Percentiles rank a stretch among this genome's conserved stretches.
phyloP scores from a whole-genome alignment of 129 eudicot genomes.

The Flaveria robusta region DNA sequence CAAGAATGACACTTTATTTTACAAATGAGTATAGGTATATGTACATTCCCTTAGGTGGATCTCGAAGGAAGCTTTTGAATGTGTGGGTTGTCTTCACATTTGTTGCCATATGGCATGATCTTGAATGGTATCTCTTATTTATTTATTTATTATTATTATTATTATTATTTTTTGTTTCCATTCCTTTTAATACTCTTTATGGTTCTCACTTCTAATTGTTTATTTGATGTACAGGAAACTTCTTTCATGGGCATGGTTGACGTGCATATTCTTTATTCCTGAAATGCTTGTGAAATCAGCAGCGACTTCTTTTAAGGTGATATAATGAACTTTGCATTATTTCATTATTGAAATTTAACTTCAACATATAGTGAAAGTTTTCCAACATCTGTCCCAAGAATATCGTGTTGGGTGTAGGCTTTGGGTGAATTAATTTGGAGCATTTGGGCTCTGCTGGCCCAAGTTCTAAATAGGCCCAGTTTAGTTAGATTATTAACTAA shows the following conservation, averaged over 20 bases:
- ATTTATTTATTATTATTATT: no score
- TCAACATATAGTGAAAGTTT: neutral
- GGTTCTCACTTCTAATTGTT: slow-evolving; percentile 16
- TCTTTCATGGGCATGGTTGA: slow-evolving; percentile 99
- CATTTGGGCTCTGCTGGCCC: no score
- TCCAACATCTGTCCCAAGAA: neutral
- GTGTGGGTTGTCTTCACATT: slow-evolving; percentile 97
- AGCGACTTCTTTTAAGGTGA: slow-evolving; percentile 62
- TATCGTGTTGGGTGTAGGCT: no score
- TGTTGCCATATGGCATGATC: slow-evolving; percentile 98
- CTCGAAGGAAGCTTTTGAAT: slow-evolving; percentile 79
- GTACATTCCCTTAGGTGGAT: slow-evolving; percentile 96
- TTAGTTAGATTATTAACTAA: no score
- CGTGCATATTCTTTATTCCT: slow-evolving; percentile 93
- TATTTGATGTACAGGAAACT: slow-evolving; percentile 71
- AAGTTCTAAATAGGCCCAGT: no score
- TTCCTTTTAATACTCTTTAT: neutral
- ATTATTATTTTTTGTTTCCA: slow-evolving; percentile 10
- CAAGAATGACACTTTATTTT: neutral
- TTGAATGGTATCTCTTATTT: slow-evolving; percentile 75
- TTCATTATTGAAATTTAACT: neutral
- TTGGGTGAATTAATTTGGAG: no score
- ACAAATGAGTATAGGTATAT: slow-evolving; percentile 61
- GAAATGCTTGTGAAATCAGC: slow-evolving; percentile 87
- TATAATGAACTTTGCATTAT: neutral